phyloP scores from a whole-genome alignment of 306 rosid genomes.

The Luffa aegyptiaca region DNA sequence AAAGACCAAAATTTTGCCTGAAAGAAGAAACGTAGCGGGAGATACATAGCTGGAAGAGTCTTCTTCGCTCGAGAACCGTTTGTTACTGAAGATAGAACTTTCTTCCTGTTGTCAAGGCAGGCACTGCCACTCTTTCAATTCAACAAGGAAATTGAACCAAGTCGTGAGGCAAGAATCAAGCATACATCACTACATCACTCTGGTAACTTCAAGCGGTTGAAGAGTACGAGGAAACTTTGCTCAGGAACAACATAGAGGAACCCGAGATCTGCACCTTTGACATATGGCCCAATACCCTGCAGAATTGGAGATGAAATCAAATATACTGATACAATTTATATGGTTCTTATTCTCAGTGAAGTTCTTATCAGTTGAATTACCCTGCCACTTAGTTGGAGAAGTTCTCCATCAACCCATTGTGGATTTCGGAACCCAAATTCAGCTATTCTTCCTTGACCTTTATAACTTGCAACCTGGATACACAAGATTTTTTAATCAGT shows the following conservation, averaged over 20 bases:
- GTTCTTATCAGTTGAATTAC: constrained; percentile 28
- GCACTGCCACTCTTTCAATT: constrained; percentile 5
- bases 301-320: constrained; percentile 5
- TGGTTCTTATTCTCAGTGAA: neutral
- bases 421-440: constrained; percentile 75
- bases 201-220: constrained; percentile 87
- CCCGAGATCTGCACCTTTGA: constrained; percentile 94
- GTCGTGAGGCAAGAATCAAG: neutral
- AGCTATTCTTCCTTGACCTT: constrained; percentile 95
- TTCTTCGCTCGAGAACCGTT: constrained; percentile 12
- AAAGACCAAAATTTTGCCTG: constrained; percentile 1
- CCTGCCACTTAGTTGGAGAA: constrained; percentile 90
- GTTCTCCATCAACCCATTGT: constrained; percentile 95
- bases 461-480: constrained; percentile 71
- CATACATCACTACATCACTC: constrained; percentile 43
- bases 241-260: constrained; percentile 80
- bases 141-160: constrained; percentile 7
- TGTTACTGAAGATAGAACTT: neutral
- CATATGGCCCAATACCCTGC: constrained; percentile 88
- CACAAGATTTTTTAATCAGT: constrained; percentile 14
- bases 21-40: neutral
- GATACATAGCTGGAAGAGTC: constrained; percentile 12
- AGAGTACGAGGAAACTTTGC: constrained; percentile 89
- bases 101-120: constrained; percentile 17
- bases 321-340: neutral